Conservation (phyloP, 2,329 filamentous ascomycete species). For the Diaporthe sp. region DNA sequence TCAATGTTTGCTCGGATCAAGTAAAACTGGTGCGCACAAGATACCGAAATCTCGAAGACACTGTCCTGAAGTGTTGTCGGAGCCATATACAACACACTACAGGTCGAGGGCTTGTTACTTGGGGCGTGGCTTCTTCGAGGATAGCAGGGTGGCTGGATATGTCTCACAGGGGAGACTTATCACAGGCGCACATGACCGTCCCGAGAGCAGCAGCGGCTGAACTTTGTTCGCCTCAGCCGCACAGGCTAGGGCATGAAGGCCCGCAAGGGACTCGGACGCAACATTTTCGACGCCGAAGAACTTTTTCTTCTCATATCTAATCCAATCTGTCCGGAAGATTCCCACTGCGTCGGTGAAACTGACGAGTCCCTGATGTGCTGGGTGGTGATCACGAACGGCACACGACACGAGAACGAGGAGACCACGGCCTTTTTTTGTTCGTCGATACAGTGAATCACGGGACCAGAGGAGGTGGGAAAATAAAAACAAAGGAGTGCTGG, state of each 20-base stretch:
- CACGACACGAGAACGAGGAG: not conserved
- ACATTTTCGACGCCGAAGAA: not conserved
- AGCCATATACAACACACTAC: not conserved
- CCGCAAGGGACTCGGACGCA: not conserved
- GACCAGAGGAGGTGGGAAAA: not conserved
- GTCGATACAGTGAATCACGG: not conserved
- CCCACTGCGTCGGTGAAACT: not conserved
- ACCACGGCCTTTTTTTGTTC: not conserved
- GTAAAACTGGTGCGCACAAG: not conserved
- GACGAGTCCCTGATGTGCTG: not conserved
- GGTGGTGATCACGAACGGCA: not conserved
- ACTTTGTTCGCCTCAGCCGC: conserved; percentile 7
- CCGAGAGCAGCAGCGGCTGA: conserved; percentile 13
- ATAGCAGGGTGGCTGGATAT: not conserved
- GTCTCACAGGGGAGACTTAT: not conserved
- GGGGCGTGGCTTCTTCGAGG: too few species aligned
- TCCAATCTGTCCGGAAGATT: too few species aligned
- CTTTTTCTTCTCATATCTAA: not conserved
- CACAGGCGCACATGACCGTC: not conserved
- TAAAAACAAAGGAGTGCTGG: not conserved
- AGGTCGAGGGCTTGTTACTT: not conserved
- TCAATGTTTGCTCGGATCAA: not conserved
- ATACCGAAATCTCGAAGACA: not conserved
- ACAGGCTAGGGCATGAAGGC: not conserved
- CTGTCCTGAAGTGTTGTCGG: not conserved